These are phyloP conservation scores for Puya raimondii DNA, from an alignment of 176 grass and related monocot genomes.

Conservation along the genomic window DNA sequence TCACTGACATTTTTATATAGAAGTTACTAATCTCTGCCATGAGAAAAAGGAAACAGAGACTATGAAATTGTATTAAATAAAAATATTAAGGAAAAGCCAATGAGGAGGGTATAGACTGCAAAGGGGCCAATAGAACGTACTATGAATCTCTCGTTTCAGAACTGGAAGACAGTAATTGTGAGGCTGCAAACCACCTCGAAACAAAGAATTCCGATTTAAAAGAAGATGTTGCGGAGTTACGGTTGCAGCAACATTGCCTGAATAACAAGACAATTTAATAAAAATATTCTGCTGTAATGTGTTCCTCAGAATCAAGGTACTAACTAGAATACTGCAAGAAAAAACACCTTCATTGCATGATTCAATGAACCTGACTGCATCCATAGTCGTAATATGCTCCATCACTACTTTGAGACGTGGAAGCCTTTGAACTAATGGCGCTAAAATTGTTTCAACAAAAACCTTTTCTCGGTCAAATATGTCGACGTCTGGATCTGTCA, in stretches of 20 bases:
- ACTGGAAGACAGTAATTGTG: conserved; percentile 92
- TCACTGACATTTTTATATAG: too few species aligned
- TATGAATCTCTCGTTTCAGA: conserved; percentile 88
- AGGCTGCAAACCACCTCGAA: conserved; percentile 88
- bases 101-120: not conserved
- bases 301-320: not conserved
- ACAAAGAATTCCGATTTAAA: conserved; percentile 87
- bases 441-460: conserved; percentile 68
- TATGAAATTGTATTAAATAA: not conserved
- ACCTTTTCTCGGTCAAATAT: conserved; percentile 89
- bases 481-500: conserved; percentile 80
- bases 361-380: conserved; percentile 80
- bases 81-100: not conserved
- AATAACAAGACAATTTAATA: conserved; percentile 13
- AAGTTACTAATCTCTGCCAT: too few species aligned
- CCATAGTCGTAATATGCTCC: conserved; percentile 77
- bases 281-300: not conserved
- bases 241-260: conserved; percentile 78
- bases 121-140: conserved; percentile 35
- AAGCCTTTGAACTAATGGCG: conserved; percentile 57
- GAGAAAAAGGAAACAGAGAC: too few species aligned
- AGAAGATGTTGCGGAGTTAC: conserved; percentile 93
- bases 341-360: conserved; percentile 60
- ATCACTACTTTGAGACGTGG: conserved; percentile 55
- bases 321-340: not conserved